These are phyloP conservation scores for Dictyophora rubrovolvata DNA, from an alignment of 768 basidiomycete species.

Conservation along the genomic window DNA sequence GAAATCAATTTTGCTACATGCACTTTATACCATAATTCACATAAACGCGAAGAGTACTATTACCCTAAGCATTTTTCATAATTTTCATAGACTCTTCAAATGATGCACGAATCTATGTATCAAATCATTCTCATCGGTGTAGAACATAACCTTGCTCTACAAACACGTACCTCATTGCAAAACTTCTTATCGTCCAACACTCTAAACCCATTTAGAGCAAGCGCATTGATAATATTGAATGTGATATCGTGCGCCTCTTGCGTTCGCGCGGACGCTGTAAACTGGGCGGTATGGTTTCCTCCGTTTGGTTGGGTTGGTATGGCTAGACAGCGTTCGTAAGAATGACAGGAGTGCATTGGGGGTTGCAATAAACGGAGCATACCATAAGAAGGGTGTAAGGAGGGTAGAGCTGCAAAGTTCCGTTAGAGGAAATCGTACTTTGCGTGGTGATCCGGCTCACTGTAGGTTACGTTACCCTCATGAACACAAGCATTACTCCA, in stretches of 20 bases:
- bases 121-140: neutral
- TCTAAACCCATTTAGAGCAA: constrained; percentile 61
- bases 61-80: neutral
- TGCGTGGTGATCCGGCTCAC: constrained; percentile 22
- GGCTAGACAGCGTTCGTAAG: constrained; percentile 30
- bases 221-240: constrained; percentile 56
- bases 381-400: constrained; percentile 58
- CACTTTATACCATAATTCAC: no score
- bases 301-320: constrained; percentile 66
- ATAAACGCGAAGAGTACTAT: no score
- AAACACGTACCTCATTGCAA: constrained; percentile 37
- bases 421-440: neutral
- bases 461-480: constrained; percentile 68
- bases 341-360: neutral
- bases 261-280: constrained; percentile 53
- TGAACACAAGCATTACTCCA: neutral
- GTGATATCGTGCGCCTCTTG: constrained; percentile 54
- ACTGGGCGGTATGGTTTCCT: constrained; percentile 69
- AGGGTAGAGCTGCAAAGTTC: constrained; percentile 41
- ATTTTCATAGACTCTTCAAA: neutral
- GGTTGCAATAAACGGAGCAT: constrained; percentile 13
- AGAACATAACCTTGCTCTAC: neutral
- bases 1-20: no score
- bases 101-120: neutral
- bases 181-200: constrained; percentile 61